These are phyloP conservation scores for Euphrasia confusa DNA, from an alignment of 257 asterid genomes.

Conservation along the genomic window DNA sequence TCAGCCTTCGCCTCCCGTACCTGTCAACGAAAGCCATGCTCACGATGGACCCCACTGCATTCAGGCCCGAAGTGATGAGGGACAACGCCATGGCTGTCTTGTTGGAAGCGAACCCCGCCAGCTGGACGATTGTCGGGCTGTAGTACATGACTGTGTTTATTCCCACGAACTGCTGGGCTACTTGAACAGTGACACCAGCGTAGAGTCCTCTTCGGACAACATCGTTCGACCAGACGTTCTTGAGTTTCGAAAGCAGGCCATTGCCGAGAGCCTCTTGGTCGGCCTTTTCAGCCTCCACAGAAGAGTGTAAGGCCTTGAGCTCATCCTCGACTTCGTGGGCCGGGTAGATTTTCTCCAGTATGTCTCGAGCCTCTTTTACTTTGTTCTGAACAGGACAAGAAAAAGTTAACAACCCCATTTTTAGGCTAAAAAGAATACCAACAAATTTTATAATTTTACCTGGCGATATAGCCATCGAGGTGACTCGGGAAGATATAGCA, in stretches of 20 bases:
- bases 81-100: slow-evolving; percentile 66
- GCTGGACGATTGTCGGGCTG: slow-evolving; percentile 72
- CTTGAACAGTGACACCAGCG: slow-evolving; percentile 68
- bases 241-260: slow-evolving; percentile 27
- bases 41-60: slow-evolving; percentile 52
- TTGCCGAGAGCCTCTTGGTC: slow-evolving; percentile 30
- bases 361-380: slow-evolving; percentile 50
- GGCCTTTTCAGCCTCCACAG: slow-evolving; percentile 53
- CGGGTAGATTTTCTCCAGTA: slow-evolving; percentile 60
- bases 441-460: slow-evolving; percentile 24
- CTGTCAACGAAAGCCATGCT: slow-evolving; percentile 64
- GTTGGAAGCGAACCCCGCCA: slow-evolving; percentile 74
- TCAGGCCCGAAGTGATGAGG: slow-evolving; percentile 65
- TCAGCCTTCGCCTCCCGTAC: slow-evolving; percentile 57
- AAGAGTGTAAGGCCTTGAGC: slow-evolving; percentile 44
- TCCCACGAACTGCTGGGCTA: slow-evolving; percentile 73
- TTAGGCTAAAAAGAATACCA: neutral
- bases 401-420: neutral
- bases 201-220: slow-evolving; percentile 64
- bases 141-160: slow-evolving; percentile 85
- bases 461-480: slow-evolving; percentile 71
- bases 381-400: slow-evolving; percentile 32
- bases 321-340: slow-evolving; percentile 54
- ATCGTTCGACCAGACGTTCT: slow-evolving; percentile 36
- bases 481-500: slow-evolving; percentile 80